Base-by-base conservation (phyloP, 257 asterid species). In the Nicotiana benthamiana region DNA sequence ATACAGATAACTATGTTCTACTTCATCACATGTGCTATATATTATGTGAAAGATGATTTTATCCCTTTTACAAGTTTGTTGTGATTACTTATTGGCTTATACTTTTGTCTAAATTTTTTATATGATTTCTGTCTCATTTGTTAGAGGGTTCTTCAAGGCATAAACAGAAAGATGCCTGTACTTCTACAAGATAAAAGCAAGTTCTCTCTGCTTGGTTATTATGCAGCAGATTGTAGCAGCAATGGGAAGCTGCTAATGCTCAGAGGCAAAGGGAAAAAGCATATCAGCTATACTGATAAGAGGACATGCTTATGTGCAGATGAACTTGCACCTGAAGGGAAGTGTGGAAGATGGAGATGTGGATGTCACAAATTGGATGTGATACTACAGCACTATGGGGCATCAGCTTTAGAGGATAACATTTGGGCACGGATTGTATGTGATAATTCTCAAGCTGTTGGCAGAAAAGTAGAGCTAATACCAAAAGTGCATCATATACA, bases 401-500 rank as follows among this genome's bases (percentile, higher is more conserved):
- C 80, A 81, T 83, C 78, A 68, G 83, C 87, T 79, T 61, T 63
- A 75, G 83, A 78, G 76, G 89, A 77, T 70, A 81, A 75, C 70
- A 82, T 77, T 61, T 91, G 95, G 90, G 84, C 91, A 79, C 88
- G 85, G 83, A 93, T 96, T 77, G 80, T 79, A 6, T 86, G 11
- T 82, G 86, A 77, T 80, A 83, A 56, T 76, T 81, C 83, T 52
- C 88, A 82, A 82, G 65, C 80, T 72, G 67, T 24, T 34, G 83
- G 80, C 66, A 66, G 86, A 77, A 86, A 89, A 72, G 81, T 62
- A 75, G 81, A 46, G 67, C 75, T 79, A 84, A 81, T 88, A 80
- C 98, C 99, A 20, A 83, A 79, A 83, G 80, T 91, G 84, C 93
- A 91, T 87, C 98, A 91, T 84, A 77, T 94, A 82, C 98, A 96